Base-by-base conservation (phyloP, 1,284 basidiomycete species). In the Tremellales sp. region DNA sequence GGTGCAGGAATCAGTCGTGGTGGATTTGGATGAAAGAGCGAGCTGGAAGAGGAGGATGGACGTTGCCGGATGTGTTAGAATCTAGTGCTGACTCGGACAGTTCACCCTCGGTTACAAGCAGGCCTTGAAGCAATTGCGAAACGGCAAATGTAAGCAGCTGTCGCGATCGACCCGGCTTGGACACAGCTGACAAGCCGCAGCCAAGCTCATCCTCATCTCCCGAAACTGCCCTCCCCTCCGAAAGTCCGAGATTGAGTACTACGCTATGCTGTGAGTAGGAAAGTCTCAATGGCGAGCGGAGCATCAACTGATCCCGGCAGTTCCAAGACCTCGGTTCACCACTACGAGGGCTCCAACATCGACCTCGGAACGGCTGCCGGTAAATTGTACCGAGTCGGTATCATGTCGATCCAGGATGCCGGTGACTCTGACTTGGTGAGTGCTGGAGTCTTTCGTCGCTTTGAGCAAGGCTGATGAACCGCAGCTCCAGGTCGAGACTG, bases 231-330 rank as follows among this genome's bases (percentile, higher is more conserved):
- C 94, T 53, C 96, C 96, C 58, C 84, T 98, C 61, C 89, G 96
- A 78, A 97, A 97, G 78, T 97, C 93, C 53, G 96, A 99, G 83
- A 82, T 99, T 58, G 96, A 99, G 82, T 99, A 98, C 83, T 98
- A 98, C 77, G 96, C 96, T 79, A 98, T 98, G 94, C 82, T 98
- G 67, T 79, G 59, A 60, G 67, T 72, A n/a, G 15, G 15, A 31
- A 31, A 31, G 29, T 31, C 29, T 11, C 17, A 19, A 10, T 24
- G 19, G 24, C 19, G 6, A 15, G 7, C 17, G 19, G 8, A 19
- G 10, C 10, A 11, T 31, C 26, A 36, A 2, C 46, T 19, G 13
- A 15, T 19, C 10, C 15, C 44, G n/a, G n/a, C 61, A 74, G 72
- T 68, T 92, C 89, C 60, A 97, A 97, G 82, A 97, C 93, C 53